Percentiles rank a stretch among this genome's conserved stretches.
These are phyloP conservation scores for Plectosphaerella sp. DNA, from an alignment of 2,329 filamentous ascomycete genomes.

Conservation along the genomic window DNA sequence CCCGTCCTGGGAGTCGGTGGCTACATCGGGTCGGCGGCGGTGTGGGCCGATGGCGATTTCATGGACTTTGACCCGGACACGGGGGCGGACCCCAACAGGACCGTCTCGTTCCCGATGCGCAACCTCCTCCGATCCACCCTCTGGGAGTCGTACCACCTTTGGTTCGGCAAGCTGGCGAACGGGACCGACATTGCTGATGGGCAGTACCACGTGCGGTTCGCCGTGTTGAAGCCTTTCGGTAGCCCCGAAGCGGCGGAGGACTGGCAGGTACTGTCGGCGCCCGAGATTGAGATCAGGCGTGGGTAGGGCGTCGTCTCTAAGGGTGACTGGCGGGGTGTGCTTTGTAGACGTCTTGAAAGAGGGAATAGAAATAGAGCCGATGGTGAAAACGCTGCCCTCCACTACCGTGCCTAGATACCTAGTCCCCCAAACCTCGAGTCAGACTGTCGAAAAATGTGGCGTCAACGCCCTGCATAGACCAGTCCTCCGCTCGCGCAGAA, in stretches of 20 bases:
- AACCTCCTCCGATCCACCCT: constrained; percentile 13
- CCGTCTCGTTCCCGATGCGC: constrained; percentile 17
- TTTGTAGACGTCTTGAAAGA: too few relatives aligned
- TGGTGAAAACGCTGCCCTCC: too few relatives aligned
- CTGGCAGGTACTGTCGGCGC: constrained; percentile 33
- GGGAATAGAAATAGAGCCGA: too few relatives aligned
- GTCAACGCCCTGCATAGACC: constrained; percentile 27
- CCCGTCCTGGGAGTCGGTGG: constrained; percentile 3
- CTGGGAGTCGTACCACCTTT: constrained; percentile 22
- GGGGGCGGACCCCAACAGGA: constrained; percentile 16
- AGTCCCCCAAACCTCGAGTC: not conserved
- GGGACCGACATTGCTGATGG: constrained; percentile 34
- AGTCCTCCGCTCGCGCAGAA: constrained; percentile 21
- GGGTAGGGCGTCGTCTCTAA: too few relatives aligned
- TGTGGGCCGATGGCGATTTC: not conserved
- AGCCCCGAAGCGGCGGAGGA: constrained; percentile 33
- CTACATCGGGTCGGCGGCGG: constrained; percentile 1
- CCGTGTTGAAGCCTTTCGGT: constrained; percentile 35
- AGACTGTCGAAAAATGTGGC: constrained; percentile 24
- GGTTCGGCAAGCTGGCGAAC: constrained; percentile 38
- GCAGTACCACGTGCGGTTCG: constrained; percentile 35
- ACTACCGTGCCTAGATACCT: too few relatives aligned
- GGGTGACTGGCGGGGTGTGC: too few relatives aligned
- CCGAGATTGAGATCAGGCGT: constrained; percentile 23
- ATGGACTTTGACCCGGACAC: constrained; percentile 1